These are phyloP conservation scores for Aspergillus cejpii DNA, from an alignment of 2,329 filamentous ascomycete genomes.

Conservation along the genomic window DNA sequence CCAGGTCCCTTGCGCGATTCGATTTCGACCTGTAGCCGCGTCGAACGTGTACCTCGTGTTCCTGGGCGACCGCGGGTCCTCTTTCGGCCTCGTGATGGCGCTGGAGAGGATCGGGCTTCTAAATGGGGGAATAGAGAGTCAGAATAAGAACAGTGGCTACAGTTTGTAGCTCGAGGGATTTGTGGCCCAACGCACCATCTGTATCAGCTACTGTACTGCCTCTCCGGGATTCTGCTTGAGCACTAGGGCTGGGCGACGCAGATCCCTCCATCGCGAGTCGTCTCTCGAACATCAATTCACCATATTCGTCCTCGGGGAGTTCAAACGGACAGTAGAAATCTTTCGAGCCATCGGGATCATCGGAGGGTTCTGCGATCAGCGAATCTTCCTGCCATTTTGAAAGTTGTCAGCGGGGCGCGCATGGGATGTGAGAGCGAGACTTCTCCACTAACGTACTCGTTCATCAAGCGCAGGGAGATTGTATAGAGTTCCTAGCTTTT, in stretches of 20 bases:
- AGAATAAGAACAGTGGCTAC: neutral
- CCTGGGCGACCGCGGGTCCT: slow-evolving; percentile 29
- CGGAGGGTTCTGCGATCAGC: slow-evolving; percentile 50
- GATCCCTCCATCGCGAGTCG: slow-evolving; percentile 41
- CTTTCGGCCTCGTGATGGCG: slow-evolving; percentile 37
- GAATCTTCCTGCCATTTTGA: slow-evolving; percentile 47
- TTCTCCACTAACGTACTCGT: slow-evolving; percentile 55
- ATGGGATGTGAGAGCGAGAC: neutral
- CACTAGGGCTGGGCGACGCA: slow-evolving; percentile 36
- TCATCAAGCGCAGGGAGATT: slow-evolving; percentile 82
- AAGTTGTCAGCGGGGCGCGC: neutral
- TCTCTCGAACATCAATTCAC: slow-evolving; percentile 45
- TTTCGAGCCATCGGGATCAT: slow-evolving; percentile 45
- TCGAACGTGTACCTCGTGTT: slow-evolving; percentile 34
- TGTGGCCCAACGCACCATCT: slow-evolving; percentile 38
- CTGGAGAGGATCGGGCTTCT: slow-evolving; percentile 42
- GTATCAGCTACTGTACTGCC: slow-evolving; percentile 44
- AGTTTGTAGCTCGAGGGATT: slow-evolving; percentile 1
- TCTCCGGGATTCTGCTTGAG: slow-evolving; percentile 33
- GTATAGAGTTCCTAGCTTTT: slow-evolving; percentile 75
- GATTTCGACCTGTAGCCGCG: slow-evolving; percentile 36
- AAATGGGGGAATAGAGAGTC: neutral
- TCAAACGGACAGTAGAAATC: slow-evolving; percentile 61
- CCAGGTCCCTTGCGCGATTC: slow-evolving; percentile 28
- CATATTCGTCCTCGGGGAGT: slow-evolving; percentile 50